Percentiles rank a stretch among this genome's conserved stretches.
Evolutionary conservation across 2,329 filamentous ascomycete species (phyloP).

Genomic region (Stagonosporopsis vannaccii): DNA sequence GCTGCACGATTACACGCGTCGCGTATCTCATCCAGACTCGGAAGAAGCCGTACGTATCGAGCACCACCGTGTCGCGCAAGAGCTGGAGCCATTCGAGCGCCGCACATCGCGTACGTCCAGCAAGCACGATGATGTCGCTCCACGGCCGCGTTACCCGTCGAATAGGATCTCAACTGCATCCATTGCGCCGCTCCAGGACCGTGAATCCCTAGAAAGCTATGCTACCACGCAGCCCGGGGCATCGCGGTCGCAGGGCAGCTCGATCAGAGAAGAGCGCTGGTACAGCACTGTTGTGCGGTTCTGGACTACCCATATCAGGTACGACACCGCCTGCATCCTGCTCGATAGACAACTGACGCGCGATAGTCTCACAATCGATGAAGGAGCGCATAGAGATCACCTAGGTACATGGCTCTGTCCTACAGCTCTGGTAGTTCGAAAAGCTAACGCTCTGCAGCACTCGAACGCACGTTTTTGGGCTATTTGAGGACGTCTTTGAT

Average conservation of each 20-base stretch:
- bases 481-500: conserved; percentile 75
- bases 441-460: conserved; percentile 58
- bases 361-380: conserved; percentile 56
- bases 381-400: conserved; percentile 62
- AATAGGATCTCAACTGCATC: conserved; percentile 7
- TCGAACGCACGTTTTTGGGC: conserved; percentile 76
- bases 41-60: conserved; percentile 29
- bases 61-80: conserved; percentile 24
- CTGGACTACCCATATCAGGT: conserved; percentile 59
- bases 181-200: conserved; percentile 4
- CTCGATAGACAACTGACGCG: background rate
- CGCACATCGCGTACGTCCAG: background rate
- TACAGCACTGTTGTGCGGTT: conserved; percentile 51
- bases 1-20: conserved; percentile 19
- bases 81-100: conserved; percentile 19
- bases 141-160: conserved; percentile 16
- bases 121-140: background rate
- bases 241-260: background rate
- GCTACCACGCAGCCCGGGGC: conserved; percentile 13
- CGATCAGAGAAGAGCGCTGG: conserved; percentile 36
- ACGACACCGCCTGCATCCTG: background rate
- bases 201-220: conserved; percentile 9
- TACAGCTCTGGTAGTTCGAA: conserved; percentile 1
- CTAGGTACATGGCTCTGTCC: conserved; percentile 55
- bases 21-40: conserved; percentile 26